phyloP scores from a whole-genome alignment of 306 rosid species.

The Hippophae rhamnoides region DNA sequence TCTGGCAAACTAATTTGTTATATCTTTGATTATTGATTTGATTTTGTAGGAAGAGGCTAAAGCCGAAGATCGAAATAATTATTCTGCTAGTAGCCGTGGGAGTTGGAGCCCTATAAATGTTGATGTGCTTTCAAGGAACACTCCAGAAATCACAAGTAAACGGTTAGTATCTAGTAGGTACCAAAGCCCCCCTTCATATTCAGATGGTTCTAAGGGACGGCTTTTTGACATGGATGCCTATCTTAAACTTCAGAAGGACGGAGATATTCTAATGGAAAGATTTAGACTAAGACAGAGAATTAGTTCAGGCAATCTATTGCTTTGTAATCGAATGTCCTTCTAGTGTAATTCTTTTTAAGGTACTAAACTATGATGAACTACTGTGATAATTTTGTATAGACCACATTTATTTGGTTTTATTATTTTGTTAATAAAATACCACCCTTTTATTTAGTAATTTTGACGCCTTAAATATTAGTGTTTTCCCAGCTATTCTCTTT shows the following conservation, averaged over 20 bases:
- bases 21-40: not conserved
- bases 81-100: constrained; percentile 65
- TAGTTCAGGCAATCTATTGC: constrained; percentile 50
- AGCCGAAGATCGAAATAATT: constrained; percentile 31
- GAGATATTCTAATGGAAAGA: constrained; percentile 56
- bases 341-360: constrained; percentile 21
- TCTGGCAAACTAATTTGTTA: not conserved
- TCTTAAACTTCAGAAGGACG: constrained; percentile 43
- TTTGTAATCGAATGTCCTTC: constrained; percentile 47
- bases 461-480: too few relatives aligned
- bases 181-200: constrained; percentile 22
- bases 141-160: constrained; percentile 36
- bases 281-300: constrained; percentile 56
- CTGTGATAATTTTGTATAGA: constrained; percentile 26
- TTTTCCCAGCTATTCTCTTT: too few relatives aligned
- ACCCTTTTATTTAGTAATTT: not conserved
- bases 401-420: not conserved
- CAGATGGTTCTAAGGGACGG: constrained; percentile 32
- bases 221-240: constrained; percentile 59
- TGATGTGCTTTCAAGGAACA: constrained; percentile 30
- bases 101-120: constrained; percentile 72
- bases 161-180: constrained; percentile 25
- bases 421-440: not conserved
- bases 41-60: constrained; percentile 33
- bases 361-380: not conserved